Base-by-base conservation (phyloP, 306 rosid genomes). In the Canavalia gladiata region DNA sequence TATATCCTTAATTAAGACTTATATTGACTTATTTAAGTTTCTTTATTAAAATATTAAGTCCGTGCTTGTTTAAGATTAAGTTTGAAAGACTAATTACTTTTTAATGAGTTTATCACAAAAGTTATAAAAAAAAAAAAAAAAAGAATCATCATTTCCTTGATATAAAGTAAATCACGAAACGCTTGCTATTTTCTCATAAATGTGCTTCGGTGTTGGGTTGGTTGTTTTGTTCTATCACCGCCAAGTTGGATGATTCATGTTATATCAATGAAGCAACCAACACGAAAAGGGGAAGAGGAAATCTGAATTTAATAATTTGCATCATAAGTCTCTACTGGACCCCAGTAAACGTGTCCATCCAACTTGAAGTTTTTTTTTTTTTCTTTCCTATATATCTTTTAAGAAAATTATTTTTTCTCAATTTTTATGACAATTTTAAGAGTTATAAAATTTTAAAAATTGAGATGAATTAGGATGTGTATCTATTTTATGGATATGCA, bases 191-290 rank as follows among this genome's bases (percentile, higher is more conserved):
- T 77, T 8, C 57, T 41, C 43, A 52, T 52, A 65, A 49, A 6
- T 50, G 43, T 34, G 67, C 11, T 66, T 52, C 54, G 65, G 31
- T 67, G 4, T 30, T 76, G 37, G 33, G 72, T 4, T 37, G 30
- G 55, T 63, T 54, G 39, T 4, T 72, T 39, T 29, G 25, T 51
- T 18, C 25, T 18, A 13, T 10, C 13, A 54, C 4, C 29, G 5
- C 7, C 18, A 58, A 47, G 2, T 57, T 75, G 69, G 25, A 69
- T 31, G 34, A 47, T 75, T 85, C 85, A 65, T 80, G 89, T 72
- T 31, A 50, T 13, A 41, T 79, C 31, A 75, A 79, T 74, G 92
- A 90, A 90, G 91, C 90, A 83, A 89, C 87, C 68, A 72, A 81
- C 86, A 50, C 8, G 28, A 69, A 58, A 47, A 31, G 3, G 2